These are phyloP conservation scores for Endogone sp. DNA, from an alignment of 192 early-diverging fungal species.

Conservation along the genomic window DNA sequence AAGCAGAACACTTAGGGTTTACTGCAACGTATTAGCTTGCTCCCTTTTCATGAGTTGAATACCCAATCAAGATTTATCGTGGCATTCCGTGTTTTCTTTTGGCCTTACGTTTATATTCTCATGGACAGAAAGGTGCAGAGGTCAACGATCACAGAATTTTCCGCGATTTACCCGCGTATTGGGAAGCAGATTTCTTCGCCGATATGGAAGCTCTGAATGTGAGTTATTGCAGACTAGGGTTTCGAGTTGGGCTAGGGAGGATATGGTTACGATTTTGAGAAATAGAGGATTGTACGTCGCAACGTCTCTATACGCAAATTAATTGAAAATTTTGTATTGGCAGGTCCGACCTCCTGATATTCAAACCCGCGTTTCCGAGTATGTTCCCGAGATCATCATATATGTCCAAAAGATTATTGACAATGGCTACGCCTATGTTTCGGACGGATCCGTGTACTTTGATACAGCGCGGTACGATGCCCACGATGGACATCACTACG, in stretches of 20 bases:
- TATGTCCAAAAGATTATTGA: slow-evolving; percentile 91
- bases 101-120: neutral
- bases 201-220: slow-evolving; percentile 93
- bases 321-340: neutral
- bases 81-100: neutral
- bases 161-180: slow-evolving; percentile 86
- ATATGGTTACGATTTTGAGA: no score
- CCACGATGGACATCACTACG: slow-evolving; percentile 82
- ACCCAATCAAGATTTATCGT: neutral
- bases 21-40: slow-evolving; percentile 11
- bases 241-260: no score
- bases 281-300: no score
- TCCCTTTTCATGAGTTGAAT: no score
- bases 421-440: slow-evolving; percentile 95
- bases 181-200: slow-evolving; percentile 90
- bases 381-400: slow-evolving; percentile 87
- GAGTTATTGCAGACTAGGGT: no score
- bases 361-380: slow-evolving; percentile 94
- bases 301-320: no score
- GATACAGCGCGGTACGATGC: slow-evolving; percentile 82
- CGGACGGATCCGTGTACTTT: slow-evolving; percentile 93
- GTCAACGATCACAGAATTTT: slow-evolving; percentile 92
- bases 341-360: slow-evolving; percentile 79
- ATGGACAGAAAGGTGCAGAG: slow-evolving; percentile 37
- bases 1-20: slow-evolving; percentile 2